Evolutionary conservation across 2,329 filamentous ascomycete genomes (phyloP), one percentile per base, ranked within the genome.

Genomic region (Colletotrichum lindemuthianum): DNA sequence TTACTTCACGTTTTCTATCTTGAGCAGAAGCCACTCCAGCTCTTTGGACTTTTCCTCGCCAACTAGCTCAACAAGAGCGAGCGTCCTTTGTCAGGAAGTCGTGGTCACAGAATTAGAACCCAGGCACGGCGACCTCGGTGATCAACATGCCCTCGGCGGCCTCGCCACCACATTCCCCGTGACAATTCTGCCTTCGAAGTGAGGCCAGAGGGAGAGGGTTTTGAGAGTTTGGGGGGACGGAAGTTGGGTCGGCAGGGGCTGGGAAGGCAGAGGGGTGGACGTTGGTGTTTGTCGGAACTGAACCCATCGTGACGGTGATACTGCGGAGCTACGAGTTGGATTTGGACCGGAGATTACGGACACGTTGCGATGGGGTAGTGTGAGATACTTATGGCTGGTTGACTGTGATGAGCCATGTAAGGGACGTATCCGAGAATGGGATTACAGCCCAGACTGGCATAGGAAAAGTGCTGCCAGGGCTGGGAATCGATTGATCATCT

Each of bases 41-140:
- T 84, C 79, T 64, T 76, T 71, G 1, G 79, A 80, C 69, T 84
- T 79, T 34, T 85, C 80, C 24, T 80, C 71, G 0, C 81, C 81
- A 2, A 91, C 73, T 36, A 91, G 68, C n/a, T 82, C 75, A 44
- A 75, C 72, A 68, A 90, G 77, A 11, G 78, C 77, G 77, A 11
- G 78, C 77, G 50, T 84, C 79, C 12, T 72, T 73, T 6, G 78
- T 81, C 69, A 92, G 78, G 69, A 92, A 92, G 71, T 90, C 87
- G 73, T 91, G 88, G 73, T 91, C 88, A 61, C 79, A 80, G 69
- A 81, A 90, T 70, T 90, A 88, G 70, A 91, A 91, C 0, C 89
- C 89, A 0, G 89, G 88, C 8, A 90, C 81, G 2, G 90, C 88
- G 0, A 87, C 90, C 78, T 92, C 88, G 51, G 84, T 87, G 64